Conservation (phyloP, 129 eudicot genomes). For the Centaurea solstitialis region DNA sequence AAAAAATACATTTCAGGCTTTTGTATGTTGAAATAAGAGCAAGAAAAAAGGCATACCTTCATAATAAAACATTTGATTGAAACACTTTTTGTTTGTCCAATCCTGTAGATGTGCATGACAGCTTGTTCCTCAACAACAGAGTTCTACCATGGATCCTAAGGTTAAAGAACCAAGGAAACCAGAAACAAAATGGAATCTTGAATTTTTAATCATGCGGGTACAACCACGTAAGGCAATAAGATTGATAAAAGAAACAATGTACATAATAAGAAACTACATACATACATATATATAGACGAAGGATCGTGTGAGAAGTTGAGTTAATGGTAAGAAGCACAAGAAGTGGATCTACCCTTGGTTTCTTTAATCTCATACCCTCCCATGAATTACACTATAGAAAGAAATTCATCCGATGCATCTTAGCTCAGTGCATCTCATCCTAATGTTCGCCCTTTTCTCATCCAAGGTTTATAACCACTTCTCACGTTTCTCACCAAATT, state of each 20-base stretch:
- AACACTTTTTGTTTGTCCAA: conserved; percentile 87
- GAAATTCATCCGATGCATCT: too few relatives aligned
- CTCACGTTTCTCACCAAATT: too few relatives aligned
- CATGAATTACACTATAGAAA: too few relatives aligned
- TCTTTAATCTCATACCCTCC: too few relatives aligned
- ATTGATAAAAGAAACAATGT: background rate
- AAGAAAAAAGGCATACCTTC: conserved; percentile 49
- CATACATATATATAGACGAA: background rate
- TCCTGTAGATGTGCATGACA: conserved; percentile 97
- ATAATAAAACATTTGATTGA: conserved; percentile 80
- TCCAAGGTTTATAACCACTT: too few relatives aligned
- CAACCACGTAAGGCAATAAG: background rate
- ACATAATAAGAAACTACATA: background rate
- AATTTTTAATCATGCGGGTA: background rate
- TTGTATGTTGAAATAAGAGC: background rate
- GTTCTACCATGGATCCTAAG: conserved; percentile 99
- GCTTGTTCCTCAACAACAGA: conserved; percentile 99
- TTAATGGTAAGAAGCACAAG: too few relatives aligned
- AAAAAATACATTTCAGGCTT: background rate
- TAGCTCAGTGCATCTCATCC: too few relatives aligned
- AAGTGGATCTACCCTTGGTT: too few relatives aligned
- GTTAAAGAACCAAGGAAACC: background rate
- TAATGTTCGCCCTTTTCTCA: too few relatives aligned
- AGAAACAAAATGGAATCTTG: background rate
- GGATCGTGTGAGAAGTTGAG: too few relatives aligned